These are phyloP conservation scores for Boeremia lycopersici DNA, from an alignment of 2,329 filamentous ascomycete genomes.

Conservation along the genomic window DNA sequence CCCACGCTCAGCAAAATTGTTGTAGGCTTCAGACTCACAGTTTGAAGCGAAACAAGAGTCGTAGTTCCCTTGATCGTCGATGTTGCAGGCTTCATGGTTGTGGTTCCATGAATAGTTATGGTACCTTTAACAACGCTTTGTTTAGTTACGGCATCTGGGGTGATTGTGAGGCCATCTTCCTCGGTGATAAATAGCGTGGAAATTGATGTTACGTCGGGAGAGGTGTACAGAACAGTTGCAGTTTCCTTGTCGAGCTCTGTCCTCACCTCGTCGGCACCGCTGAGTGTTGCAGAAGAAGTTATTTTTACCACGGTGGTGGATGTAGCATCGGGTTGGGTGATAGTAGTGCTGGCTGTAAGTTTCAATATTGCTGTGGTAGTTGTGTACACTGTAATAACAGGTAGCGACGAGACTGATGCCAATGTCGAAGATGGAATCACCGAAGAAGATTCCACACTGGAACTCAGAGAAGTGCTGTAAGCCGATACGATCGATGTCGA, in stretches of 20 bases:
- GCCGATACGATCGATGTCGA: slow-evolving; percentile 17
- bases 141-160: slow-evolving; percentile 21
- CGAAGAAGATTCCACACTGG: background rate
- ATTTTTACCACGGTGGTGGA: slow-evolving; percentile 26
- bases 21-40: slow-evolving; percentile 30
- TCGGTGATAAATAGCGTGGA: slow-evolving; percentile 33
- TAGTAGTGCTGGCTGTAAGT: slow-evolving; percentile 21
- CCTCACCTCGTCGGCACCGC: slow-evolving; percentile 20
- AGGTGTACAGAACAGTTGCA: slow-evolving; percentile 32
- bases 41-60: slow-evolving; percentile 29
- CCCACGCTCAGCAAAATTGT: slow-evolving; percentile 31
- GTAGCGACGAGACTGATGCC: slow-evolving; percentile 10
- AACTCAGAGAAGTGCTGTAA: background rate
- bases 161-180: slow-evolving; percentile 26
- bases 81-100: slow-evolving; percentile 21
- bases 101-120: slow-evolving; percentile 11
- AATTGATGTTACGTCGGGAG: slow-evolving; percentile 30
- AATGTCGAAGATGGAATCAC: background rate
- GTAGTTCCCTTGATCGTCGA: slow-evolving; percentile 22
- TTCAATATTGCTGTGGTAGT: slow-evolving; percentile 26
- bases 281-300: slow-evolving; percentile 17
- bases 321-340: slow-evolving; percentile 29
- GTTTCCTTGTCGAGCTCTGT: slow-evolving; percentile 28
- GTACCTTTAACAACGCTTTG: slow-evolving; percentile 20
- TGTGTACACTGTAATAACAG: slow-evolving; percentile 22